These are phyloP conservation scores for Pholiota molesta DNA, from an alignment of 768 basidiomycete species.

Conservation along the genomic window DNA sequence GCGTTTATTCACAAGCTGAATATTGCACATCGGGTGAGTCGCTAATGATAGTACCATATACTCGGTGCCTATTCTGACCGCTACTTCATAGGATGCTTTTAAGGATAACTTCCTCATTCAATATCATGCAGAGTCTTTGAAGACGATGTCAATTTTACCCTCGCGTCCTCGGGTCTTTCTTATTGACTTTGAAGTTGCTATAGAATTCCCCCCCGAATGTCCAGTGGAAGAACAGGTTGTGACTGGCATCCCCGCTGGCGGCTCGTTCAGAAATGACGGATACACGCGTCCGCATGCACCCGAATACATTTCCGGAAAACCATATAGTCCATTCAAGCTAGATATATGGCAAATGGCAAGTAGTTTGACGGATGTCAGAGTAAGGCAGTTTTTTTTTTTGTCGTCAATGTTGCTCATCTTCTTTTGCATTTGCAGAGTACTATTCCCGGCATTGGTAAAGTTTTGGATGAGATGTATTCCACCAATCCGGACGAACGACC, in stretches of 20 bases:
- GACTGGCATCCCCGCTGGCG: constrained; percentile 22
- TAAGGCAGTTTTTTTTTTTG: not conserved
- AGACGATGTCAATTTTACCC: constrained; percentile 7
- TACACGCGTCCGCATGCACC: constrained; percentile 27
- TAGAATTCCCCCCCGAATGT: constrained; percentile 27
- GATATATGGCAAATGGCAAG: constrained; percentile 33
- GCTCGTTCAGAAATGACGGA: constrained; percentile 11
- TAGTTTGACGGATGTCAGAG: constrained; percentile 21
- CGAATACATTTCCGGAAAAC: constrained; percentile 21
- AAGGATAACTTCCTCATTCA: constrained; percentile 33
- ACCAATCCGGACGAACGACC: constrained; percentile 2
- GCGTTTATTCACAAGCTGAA: constrained; percentile 24
- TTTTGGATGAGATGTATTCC: constrained; percentile 13
- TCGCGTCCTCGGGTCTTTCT: constrained; percentile 33
- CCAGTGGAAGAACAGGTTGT: constrained; percentile 18
- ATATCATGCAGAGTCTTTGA: constrained; percentile 33
- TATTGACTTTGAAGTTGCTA: constrained; percentile 33
- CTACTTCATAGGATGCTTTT: too few relatives aligned
- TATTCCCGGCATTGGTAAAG: constrained; percentile 17
- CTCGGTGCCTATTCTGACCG: constrained; percentile 24
- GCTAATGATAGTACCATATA: not conserved
- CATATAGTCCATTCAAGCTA: constrained; percentile 31
- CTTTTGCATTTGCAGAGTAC: constrained; percentile 13
- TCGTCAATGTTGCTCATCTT: not conserved
- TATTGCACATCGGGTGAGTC: constrained; percentile 31